Base-by-base conservation (phyloP, 176 grass and related monocot genomes). In the Dactylis glomerata region DNA sequence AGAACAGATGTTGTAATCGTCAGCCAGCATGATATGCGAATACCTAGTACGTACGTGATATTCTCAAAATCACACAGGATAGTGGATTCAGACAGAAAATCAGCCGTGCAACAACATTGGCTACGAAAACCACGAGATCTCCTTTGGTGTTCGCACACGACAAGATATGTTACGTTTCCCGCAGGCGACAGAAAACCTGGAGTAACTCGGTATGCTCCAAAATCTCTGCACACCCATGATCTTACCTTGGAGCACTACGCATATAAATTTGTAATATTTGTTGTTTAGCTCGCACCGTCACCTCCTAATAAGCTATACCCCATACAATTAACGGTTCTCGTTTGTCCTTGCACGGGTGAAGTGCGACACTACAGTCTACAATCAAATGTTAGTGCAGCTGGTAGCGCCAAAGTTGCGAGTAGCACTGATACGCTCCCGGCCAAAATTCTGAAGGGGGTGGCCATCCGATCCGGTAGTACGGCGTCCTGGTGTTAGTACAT, bases 361-460 rank as follows among this genome's bases (percentile, higher is more conserved):
- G 50, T n/a, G 88, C 88, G 76, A 86, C 88, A 63, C 52, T 55
- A 0, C 63, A 72, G 8, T 52, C 83, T 12, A 78, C 76, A 20
- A n/a, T n/a, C 88, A 82, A 84, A 77, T 67, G 55, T 50, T 56
- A 68, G 26, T 19, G 23, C 8, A 54, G 15, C 40, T 12, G 44
- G 17, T 22, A 23, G 31, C 27, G 71, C 19, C 54, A 78, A 57
- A 61, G 56, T 31, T 44, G 56, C 15, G 31, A 78, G 28, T 30
- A 49, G 30, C 22, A 34, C 54, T 37, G 11, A n/a, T n/a, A n/a
- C 49, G 10, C 44, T 62, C 30, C 52, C 3, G 1, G 42, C 81
- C 86, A 88, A 83, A 78, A 7, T 37, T 67, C 16, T n/a, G 56
- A 59, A 49, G 0, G 3, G 16, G 22, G 6, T 28, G 8, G 24